Conservation (phyloP, 441 rosid species). For the Populus hybrid region DNA sequence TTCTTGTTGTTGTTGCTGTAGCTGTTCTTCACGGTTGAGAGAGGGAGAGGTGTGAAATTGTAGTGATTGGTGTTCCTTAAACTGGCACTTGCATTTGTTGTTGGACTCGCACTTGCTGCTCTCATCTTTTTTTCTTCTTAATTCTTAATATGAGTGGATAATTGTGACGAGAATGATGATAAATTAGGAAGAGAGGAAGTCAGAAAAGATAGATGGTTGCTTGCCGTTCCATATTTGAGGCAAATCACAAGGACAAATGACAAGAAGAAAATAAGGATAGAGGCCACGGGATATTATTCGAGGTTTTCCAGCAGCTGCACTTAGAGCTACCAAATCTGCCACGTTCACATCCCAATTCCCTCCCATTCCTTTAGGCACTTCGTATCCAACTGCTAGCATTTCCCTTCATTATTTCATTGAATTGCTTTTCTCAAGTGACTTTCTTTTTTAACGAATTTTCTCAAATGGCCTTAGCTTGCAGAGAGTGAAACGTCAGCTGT, state of each 20-base stretch:
- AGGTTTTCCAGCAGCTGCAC: not conserved
- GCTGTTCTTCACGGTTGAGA: not conserved
- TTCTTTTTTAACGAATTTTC: not conserved
- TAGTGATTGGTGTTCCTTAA: constrained; percentile 6
- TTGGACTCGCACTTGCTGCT: constrained; percentile 4
- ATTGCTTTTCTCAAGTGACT: not conserved
- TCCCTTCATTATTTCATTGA: not conserved
- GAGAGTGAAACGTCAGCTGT: too few species aligned
- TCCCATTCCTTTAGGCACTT: not conserved
- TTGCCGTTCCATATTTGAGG: not conserved
- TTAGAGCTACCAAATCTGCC: constrained; percentile 21
- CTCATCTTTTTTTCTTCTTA: not conserved
- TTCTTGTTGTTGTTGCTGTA: not conserved
- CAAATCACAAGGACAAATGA: not conserved
- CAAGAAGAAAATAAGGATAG: not conserved
- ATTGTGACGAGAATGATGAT: not conserved
- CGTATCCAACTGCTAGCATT: not conserved
- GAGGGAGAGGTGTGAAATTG: not conserved
- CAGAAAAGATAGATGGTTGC: not conserved
- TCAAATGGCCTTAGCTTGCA: too few species aligned
- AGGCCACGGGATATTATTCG: constrained; percentile 20
- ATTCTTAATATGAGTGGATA: not conserved
- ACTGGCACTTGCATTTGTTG: constrained; percentile 7
- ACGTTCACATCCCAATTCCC: constrained; percentile 25
- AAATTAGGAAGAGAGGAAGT: not conserved